phyloP scores from a whole-genome alignment of 2,329 filamentous ascomycete species.

The Domatiomyces catenatus region DNA sequence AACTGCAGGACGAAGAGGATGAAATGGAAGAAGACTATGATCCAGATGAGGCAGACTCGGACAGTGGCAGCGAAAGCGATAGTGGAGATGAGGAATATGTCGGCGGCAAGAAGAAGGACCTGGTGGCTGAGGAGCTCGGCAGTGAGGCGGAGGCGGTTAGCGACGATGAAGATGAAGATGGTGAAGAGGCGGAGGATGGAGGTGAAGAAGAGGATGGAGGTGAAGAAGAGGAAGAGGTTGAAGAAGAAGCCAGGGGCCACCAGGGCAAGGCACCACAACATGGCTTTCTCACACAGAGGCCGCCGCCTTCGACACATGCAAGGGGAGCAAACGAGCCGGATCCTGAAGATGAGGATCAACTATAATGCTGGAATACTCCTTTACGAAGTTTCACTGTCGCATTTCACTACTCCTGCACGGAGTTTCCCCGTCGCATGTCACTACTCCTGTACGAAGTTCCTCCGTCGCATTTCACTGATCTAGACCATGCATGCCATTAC shows the following conservation, averaged over 20 bases:
- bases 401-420: no score
- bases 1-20: constrained; percentile 29
- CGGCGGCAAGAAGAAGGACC: constrained; percentile 20
- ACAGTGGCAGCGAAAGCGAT: constrained; percentile 29
- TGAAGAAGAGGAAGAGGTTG: constrained; percentile 4
- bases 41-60: constrained; percentile 33
- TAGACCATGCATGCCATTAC: no score
- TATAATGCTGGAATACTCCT: constrained; percentile 1
- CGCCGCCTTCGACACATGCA: not conserved
- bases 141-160: constrained; percentile 29
- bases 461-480: no score
- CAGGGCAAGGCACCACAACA: not conserved
- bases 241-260: constrained; percentile 2
- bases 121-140: constrained; percentile 29
- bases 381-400: no score
- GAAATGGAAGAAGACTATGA: constrained; percentile 38
- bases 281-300: not conserved
- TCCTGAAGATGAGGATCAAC: constrained; percentile 7
- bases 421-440: no score
- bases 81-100: constrained; percentile 23
- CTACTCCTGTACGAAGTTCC: no score
- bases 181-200: constrained; percentile 4
- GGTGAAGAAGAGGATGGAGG: constrained; percentile 4
- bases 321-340: not conserved
- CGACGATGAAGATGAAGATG: constrained; percentile 13